Evolutionary conservation across 2,329 filamentous ascomycete species (phyloP), one percentile per base, ranked within the genome.

Genomic region (Penicillium griseofulvum): DNA sequence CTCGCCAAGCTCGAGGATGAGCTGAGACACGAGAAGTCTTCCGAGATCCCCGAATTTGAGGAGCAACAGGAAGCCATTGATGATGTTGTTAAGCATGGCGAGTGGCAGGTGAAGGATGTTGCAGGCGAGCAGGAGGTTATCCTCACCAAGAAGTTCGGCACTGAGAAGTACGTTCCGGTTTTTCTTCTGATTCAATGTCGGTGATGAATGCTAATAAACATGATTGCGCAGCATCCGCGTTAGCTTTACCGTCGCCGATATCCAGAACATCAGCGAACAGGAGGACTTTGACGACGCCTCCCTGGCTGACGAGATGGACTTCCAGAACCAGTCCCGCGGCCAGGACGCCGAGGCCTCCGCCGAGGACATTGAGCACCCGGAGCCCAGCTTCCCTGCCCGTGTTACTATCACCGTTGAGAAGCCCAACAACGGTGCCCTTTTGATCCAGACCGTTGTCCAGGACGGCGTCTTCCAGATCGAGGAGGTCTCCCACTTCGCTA

Each of bases 351-450:
- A 83, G 62, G 78, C 79, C 67, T 70, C 73, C 47, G 28, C 28
- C 9, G 42, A 45, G 42, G 71, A 72, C 51, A 77, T 79, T 59
- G 83, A 80, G 62, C 74, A 84, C 43, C 78, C 80, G 4, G 66
- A 70, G 56, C 76, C 82, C 37, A 82, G 84, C 56, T 91, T 93
- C 72, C 91, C 92, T 54, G 90, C 89, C 67, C 87, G 88, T 64
- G 82, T 97, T 60, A 91, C 88, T 76, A 86, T 99, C 68, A 87
- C 92, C 47, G 83, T 99, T 55, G 91, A 96, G 82, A 95, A 96
- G 81, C 82, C 88, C 57, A 84, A 83, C 76, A 88, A 90, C 70
- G 92, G 93, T 57, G 91, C 91, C 28, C 83, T 99, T 61, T 87
- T 89, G 75, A 86, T 99, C 66, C 91, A 96, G 74, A 89, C 91